phyloP scores from a whole-genome alignment of 345 rosid genomes.

The Noccaea bulbosa region DNA sequence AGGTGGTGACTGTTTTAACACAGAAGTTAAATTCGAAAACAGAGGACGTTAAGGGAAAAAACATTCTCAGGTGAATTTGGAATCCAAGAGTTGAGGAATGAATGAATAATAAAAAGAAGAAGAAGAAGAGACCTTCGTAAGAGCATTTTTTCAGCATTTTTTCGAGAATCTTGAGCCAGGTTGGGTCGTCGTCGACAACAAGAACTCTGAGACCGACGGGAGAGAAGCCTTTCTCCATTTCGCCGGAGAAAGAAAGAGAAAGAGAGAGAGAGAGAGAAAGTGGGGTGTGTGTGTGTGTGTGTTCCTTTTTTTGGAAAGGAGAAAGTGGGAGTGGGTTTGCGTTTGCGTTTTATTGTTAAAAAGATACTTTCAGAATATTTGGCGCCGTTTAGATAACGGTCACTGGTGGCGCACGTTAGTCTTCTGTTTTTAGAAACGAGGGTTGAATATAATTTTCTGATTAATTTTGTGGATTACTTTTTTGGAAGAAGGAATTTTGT shows the following conservation, averaged over 20 bases:
- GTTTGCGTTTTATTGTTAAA: conserved; percentile 44
- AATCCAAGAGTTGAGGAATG: neutral
- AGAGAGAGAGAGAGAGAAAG: conserved; percentile 6
- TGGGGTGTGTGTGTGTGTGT: conserved; percentile 1
- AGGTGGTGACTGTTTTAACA: conserved; percentile 66
- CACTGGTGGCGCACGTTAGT: conserved; percentile 46
- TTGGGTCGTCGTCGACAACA: conserved; percentile 93
- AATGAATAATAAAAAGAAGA: neutral
- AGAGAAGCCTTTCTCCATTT: conserved; percentile 73
- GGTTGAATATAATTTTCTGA: neutral
- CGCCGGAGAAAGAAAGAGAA: conserved; percentile 28
- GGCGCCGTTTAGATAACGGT: conserved; percentile 68
- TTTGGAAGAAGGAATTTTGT: conserved; percentile 24
- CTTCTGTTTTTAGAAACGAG: neutral
- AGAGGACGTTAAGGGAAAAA: neutral
- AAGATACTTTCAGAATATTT: conserved; percentile 46
- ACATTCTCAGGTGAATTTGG: neutral
- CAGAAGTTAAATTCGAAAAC: conserved; percentile 10
- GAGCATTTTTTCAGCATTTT: conserved; percentile 98
- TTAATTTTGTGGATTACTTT: conserved; percentile 6
- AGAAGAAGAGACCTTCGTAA: conserved; percentile 65
- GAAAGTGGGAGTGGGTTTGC: conserved; percentile 41
- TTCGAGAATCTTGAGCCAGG: conserved; percentile 97
- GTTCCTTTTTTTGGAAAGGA: conserved; percentile 38
- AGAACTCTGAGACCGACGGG: conserved; percentile 95